Percentiles rank a stretch among this genome's conserved stretches.
These are phyloP conservation scores for Clitocybe nebularis DNA, from an alignment of 1,284 basidiomycete species.

Conservation along the genomic window DNA sequence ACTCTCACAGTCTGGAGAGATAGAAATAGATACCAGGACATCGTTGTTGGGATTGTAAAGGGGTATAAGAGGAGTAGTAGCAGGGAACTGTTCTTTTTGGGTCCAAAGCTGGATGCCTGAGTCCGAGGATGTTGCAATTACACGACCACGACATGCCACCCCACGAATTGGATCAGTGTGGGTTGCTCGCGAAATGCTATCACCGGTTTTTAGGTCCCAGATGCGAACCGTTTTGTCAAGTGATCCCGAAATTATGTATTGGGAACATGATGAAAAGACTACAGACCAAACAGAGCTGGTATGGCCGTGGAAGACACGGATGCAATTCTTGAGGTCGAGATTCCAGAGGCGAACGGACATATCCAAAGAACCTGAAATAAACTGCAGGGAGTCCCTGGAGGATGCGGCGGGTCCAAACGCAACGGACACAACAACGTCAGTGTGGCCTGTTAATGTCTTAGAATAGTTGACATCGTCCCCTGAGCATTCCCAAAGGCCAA, in stretches of 20 bases:
- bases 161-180: too few relatives aligned
- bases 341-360: conserved; percentile 14
- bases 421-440: conserved; percentile 5
- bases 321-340: too few relatives aligned
- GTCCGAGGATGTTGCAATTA: too few relatives aligned
- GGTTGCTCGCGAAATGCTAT: background rate
- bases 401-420: conserved; percentile 10
- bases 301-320: conserved; percentile 5
- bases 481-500: background rate
- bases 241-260: conserved; percentile 5
- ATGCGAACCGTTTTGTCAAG: conserved; percentile 9
- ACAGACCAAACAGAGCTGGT: conserved; percentile 1
- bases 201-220: conserved; percentile 4
- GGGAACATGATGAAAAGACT: conserved; percentile 7
- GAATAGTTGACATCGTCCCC: too few relatives aligned
- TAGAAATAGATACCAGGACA: too few relatives aligned
- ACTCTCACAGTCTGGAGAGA: too few relatives aligned
- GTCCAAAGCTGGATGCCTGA: too few relatives aligned
- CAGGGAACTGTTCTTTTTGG: too few relatives aligned
- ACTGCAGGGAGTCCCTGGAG: conserved; percentile 5
- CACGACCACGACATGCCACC: too few relatives aligned
- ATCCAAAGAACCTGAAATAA: conserved; percentile 12
- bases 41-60: too few relatives aligned
- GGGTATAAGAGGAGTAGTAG: too few relatives aligned
- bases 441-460: too few relatives aligned